Conservation (phyloP, 192 early-diverging fungal species). For the Backusella luteola region DNA sequence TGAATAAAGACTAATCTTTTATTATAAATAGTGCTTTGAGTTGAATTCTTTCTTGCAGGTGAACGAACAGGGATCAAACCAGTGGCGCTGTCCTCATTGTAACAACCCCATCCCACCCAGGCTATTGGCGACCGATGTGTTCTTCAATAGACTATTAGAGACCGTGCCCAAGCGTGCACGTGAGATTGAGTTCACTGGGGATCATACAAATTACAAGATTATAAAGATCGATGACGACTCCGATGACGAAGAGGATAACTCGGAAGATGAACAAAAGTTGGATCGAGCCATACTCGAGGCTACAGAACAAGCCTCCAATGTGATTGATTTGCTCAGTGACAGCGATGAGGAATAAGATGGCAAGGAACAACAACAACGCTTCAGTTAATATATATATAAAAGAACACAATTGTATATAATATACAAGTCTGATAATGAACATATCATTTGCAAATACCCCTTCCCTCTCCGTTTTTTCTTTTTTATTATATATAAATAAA, state of each 20-base stretch:
- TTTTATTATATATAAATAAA: not conserved
- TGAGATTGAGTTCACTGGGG: conserved; percentile 15
- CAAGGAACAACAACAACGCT: not conserved
- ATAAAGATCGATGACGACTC: conserved; percentile 2
- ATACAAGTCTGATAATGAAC: not conserved
- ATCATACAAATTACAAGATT: not conserved
- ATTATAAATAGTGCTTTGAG: conserved; percentile 21
- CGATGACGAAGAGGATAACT: not conserved
- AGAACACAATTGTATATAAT: not conserved
- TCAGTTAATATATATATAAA: not conserved
- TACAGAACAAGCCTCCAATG: not conserved
- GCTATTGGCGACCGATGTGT: conserved; percentile 14
- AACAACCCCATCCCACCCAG: conserved; percentile 4
- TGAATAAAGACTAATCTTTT: no score
- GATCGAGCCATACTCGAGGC: not conserved
- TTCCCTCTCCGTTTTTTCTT: not conserved
- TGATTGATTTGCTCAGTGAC: conserved; percentile 17
- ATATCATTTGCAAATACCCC: not conserved
- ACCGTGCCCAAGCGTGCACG: not conserved
- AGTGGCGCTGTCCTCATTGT: conserved; percentile 29
- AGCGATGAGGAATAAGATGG: conserved; percentile 7
- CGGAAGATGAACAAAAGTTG: not conserved
- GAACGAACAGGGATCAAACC: not conserved
- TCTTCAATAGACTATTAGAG: conserved; percentile 4
- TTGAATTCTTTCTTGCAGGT: conserved; percentile 8